phyloP scores from a whole-genome alignment of 2,329 filamentous ascomycete genomes.

The Zymoseptoria brevis region DNA sequence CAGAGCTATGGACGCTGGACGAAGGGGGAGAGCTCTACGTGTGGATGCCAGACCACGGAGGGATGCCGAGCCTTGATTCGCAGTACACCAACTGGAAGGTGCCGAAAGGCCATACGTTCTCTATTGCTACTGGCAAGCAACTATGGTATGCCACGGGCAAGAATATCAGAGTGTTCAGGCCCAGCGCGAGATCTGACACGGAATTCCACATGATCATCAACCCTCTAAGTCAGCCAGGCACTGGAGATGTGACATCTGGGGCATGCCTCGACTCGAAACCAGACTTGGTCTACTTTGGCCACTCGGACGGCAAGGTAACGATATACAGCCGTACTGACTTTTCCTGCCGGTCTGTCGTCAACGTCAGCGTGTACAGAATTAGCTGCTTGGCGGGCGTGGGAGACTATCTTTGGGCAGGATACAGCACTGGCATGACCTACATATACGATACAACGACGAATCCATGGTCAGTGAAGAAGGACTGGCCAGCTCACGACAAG shows the following conservation, averaged over 20 bases:
- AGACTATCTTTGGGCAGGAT: slow-evolving; percentile 81
- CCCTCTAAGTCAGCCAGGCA: slow-evolving; percentile 61
- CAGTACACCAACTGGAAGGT: slow-evolving; percentile 71
- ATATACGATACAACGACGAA: slow-evolving; percentile 76
- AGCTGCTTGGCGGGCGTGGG: slow-evolving; percentile 77
- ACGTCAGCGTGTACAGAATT: slow-evolving; percentile 90
- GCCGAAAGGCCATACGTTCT: slow-evolving; percentile 76
- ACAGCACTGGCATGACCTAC: slow-evolving; percentile 87
- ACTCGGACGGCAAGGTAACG: slow-evolving; percentile 86
- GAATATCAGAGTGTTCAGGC: slow-evolving; percentile 75
- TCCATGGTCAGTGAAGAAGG: slow-evolving; percentile 89
- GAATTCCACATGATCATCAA: slow-evolving; percentile 69
- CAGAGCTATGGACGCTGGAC: slow-evolving; percentile 90
- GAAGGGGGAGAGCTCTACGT: slow-evolving; percentile 79
- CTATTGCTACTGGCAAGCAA: slow-evolving; percentile 73
- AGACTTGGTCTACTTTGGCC: slow-evolving; percentile 79
- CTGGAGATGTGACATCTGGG: slow-evolving; percentile 82
- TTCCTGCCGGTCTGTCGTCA: slow-evolving; percentile 69
- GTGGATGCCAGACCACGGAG: slow-evolving; percentile 70
- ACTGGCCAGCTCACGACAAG: slow-evolving; percentile 82
- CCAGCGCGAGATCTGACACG: slow-evolving; percentile 57
- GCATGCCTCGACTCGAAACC: slow-evolving; percentile 65
- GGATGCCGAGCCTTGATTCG: slow-evolving; percentile 64
- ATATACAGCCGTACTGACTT: slow-evolving; percentile 79
- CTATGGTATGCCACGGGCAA: slow-evolving; percentile 86